Conservation (phyloP, 805 yeast species). For the Maudiozyma serrabonitensis region DNA sequence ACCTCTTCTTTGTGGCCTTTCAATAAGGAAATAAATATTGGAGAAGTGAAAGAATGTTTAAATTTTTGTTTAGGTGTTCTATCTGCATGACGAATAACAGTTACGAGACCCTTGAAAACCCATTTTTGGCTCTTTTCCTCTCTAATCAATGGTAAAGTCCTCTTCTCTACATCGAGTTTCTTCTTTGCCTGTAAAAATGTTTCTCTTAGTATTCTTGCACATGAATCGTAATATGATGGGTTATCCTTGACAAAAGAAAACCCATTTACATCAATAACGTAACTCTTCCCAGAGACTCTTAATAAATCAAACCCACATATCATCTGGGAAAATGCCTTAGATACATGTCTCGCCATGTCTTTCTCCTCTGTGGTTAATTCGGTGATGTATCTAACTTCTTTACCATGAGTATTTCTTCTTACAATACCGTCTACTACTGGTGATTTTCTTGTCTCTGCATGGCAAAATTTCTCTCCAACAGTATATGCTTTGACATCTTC, state of each 20-base stretch:
- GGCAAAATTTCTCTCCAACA: conserved; percentile 84
- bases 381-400: conserved; percentile 87
- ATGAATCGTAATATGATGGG: conserved; percentile 69
- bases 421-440: conserved; percentile 99
- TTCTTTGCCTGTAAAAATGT: conserved; percentile 58
- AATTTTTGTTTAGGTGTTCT: conserved; percentile 97
- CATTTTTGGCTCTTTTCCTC: conserved; percentile 64
- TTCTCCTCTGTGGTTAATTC: conserved; percentile 66
- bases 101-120: conserved; percentile 89
- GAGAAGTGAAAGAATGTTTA: conserved; percentile 87
- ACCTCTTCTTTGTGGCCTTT: conserved; percentile 96
- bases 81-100: conserved; percentile 93
- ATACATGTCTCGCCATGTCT: conserved; percentile 68
- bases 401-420: conserved; percentile 93
- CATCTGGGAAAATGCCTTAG: conserved; percentile 74
- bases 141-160: conserved; percentile 28
- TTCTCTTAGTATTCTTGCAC: conserved; percentile 67
- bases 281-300: conserved; percentile 79
- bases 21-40: conserved; percentile 71
- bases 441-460: conserved; percentile 95
- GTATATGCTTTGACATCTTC: conserved; percentile 99
- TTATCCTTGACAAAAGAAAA: conserved; percentile 96
- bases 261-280: conserved; percentile 95
- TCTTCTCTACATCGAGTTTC: conserved; percentile 34
- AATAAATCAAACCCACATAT: conserved; percentile 95